phyloP scores from a whole-genome alignment of 1,284 basidiomycete species.

The Microbotryum intermedium region DNA sequence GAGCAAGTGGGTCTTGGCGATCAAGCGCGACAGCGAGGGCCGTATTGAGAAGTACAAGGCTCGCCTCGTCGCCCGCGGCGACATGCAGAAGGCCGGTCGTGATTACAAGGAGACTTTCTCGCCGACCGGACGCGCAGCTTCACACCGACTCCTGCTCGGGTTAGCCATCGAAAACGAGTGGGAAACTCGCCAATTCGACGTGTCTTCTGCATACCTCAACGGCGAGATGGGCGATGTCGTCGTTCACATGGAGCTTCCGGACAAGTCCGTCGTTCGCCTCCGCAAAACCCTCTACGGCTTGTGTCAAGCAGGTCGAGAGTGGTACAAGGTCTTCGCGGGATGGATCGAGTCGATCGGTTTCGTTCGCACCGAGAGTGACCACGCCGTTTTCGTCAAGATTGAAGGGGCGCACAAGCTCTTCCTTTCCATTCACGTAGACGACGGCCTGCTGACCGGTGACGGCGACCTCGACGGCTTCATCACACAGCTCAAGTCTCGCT shows the following conservation, averaged over 20 bases:
- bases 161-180: conserved; percentile 2
- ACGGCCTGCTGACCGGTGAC: not conserved
- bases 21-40: conserved; percentile 22
- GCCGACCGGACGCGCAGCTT: conserved; percentile 42
- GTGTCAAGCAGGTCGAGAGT: conserved; percentile 16
- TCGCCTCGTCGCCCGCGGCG: conserved; percentile 32
- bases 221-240: conserved; percentile 8
- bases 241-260: not conserved
- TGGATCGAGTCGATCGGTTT: conserved; percentile 4
- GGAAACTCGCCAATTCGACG: conserved; percentile 12
- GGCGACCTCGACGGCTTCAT: not conserved
- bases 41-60: conserved; percentile 37
- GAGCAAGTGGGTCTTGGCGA: conserved; percentile 8
- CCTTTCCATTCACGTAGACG: conserved; percentile 1
- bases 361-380: not conserved
- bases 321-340: conserved; percentile 9
- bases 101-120: conserved; percentile 45
- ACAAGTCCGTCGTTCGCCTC: conserved; percentile 1
- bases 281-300: conserved; percentile 22
- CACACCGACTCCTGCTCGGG: conserved; percentile 35
- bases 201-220: conserved; percentile 18
- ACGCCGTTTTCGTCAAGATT: not conserved
- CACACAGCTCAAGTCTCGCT: not conserved
- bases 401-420: not conserved
- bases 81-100: conserved; percentile 39